Evolutionary conservation across 257 asterid genomes (phyloP), one percentile per base, ranked within the genome.

Genomic region (Solanum acaule): DNA sequence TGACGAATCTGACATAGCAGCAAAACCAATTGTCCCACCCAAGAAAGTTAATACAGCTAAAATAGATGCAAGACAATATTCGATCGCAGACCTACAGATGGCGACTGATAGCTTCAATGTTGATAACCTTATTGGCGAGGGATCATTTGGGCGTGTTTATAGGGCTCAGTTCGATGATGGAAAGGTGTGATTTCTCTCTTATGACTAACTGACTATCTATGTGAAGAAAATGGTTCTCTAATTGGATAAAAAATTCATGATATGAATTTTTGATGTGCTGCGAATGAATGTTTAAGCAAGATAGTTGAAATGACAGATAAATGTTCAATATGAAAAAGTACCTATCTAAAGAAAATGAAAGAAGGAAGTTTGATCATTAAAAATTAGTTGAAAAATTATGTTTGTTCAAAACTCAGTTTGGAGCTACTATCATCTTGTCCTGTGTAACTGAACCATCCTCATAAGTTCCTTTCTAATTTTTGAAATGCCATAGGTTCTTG

Each of bases 41-140:
- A 97, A 94, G 94, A 96, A 94, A 91, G 92, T 88, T 65, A 89
- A 89, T 76, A 90, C 89, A 18, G 93, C 93, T 79, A 95, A 94
- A 10, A 91, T 97, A 91, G 92, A 94, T 67, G 95, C 96, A 16
- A 92, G 91, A 68, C 91, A 87, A 29, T 97, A 91, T 89, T 93
- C 99, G 8, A 94, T 96, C 42, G 99, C 99, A 18, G 99, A 96
- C 89, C 91, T 96, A 87, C 99, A 96, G 94, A 95, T 95, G 90
- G 98, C 98, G 35, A 96, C 99, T 4, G 95, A 95, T 88, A 96
- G 98, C 93, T 96, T 96, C 92, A 93, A 76, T 87, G 93, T 87
- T 6, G 99, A 95, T 7, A 95, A 94, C 91, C 96, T 95, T 88
- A 89, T 96, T 42, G 98, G 98, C 1, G 99, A 96, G 92, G 99